Evolutionary conservation across 2,329 filamentous ascomycete genomes (phyloP), one percentile per base, ranked within the genome.

Genomic region (Sphaerulina musiva): DNA sequence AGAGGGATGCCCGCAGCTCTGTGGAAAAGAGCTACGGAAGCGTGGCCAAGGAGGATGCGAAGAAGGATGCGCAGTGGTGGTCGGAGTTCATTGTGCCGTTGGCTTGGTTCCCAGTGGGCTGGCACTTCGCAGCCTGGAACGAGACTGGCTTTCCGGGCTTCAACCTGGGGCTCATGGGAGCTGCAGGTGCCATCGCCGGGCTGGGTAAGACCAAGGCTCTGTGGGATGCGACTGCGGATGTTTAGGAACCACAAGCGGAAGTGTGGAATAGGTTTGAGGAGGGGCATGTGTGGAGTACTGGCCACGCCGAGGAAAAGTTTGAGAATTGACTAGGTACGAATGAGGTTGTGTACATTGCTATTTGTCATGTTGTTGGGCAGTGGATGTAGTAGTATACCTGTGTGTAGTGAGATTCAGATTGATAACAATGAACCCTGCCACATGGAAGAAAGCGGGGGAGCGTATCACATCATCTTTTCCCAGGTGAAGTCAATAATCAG

Each of bases 51-150:
- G 66, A 69, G 46, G 69, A 72, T 51, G 67, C 69, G 38, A 68
- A 72, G 48, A 67, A 67, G 38, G 73, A 76, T 56, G 55, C 61
- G 53, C 69, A 69, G 62, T 76, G 73, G 73, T 75, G 70, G 69
- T 68, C 64, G 1, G 72, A 75, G 59, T 57, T 70, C 26, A 66
- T 74, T 55, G 72, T 74, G 60, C 70, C 72, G 32, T 53, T 69
- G 36, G 69, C 68, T 46, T 76, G 73, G 73, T 67, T 74, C 52
- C 73, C 73, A 1, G 70, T 75, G 61, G 73, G 73, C 10, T 57
- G 69, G 55, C 72, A 76, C 43, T 74, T 70, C 52, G 69, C 69
- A 46, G 50, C 59, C 17, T 61, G 53, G 59, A 69, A 66, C 48
- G 64, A 63, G 20, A 68, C 65, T 23, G 73, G 73, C 0, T 53